Conservation (phyloP, 2,329 filamentous ascomycete species). For the Talaromyces albobiverticillius region DNA sequence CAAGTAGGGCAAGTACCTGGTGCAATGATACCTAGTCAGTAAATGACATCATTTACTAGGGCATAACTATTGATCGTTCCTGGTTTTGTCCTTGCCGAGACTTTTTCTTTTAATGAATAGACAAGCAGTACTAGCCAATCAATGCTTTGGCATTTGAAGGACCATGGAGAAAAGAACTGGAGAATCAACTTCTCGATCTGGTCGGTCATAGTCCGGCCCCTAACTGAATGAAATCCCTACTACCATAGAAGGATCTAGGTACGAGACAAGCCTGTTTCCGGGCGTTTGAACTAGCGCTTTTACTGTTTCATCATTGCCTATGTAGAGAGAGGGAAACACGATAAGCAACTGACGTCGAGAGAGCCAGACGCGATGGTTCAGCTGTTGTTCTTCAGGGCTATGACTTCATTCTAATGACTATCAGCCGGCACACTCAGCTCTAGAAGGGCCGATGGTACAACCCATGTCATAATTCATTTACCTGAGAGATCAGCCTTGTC, state of each 20-base stretch:
- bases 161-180: too few relatives aligned
- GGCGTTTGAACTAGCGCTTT: too few relatives aligned
- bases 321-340: not conserved
- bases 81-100: not conserved
- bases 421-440: not conserved
- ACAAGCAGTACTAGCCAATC: not conserved
- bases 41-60: constrained; percentile 5
- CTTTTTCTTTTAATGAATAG: not conserved
- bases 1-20: too few relatives aligned
- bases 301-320: not conserved
- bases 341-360: not conserved
- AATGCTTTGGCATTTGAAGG: too few relatives aligned
- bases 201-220: too few relatives aligned
- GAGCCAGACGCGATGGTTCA: not conserved
- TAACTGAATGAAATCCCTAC: too few relatives aligned
- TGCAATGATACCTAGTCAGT: too few relatives aligned
- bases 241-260: too few relatives aligned
- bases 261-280: not conserved
- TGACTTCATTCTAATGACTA: not conserved
- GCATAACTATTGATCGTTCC: not conserved
- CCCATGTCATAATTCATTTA: constrained; percentile 3
- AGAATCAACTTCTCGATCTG: too few relatives aligned
- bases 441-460: constrained; percentile 10
- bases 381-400: not conserved
- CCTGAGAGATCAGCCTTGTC: not conserved